A percentile compares a stretch with the other conserved stretches of the same genome.
These are phyloP conservation scores for Thielaviopsis populi DNA, from an alignment of 2,329 filamentous ascomycete genomes.

Conservation along the genomic window DNA sequence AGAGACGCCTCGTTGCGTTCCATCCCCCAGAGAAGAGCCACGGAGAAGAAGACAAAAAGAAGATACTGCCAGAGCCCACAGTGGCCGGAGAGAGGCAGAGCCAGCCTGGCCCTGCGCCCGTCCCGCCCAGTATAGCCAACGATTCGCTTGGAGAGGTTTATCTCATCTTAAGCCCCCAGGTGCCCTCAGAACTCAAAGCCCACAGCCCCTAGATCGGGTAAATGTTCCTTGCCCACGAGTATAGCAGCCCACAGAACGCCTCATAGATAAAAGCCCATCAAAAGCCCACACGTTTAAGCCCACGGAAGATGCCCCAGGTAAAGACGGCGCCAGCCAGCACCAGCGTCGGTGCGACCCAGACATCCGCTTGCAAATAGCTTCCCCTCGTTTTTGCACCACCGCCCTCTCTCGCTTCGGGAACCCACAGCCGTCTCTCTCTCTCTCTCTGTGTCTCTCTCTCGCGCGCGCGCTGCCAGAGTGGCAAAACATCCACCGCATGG, in stretches of 20 bases:
- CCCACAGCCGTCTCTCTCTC: background rate
- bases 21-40: background rate
- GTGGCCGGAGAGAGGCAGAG: background rate
- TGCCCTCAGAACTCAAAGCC: slow-evolving; percentile 18
- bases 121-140: slow-evolving; percentile 12
- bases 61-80: slow-evolving; percentile 11
- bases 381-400: background rate
- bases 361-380: background rate
- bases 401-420: background rate
- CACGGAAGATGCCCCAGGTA: slow-evolving; percentile 12
- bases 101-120: background rate
- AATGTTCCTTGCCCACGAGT: slow-evolving; percentile 18
- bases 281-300: slow-evolving; percentile 16
- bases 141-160: slow-evolving; percentile 16
- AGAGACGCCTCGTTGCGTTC: background rate
- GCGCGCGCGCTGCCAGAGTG: background rate
- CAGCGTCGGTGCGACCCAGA: background rate
- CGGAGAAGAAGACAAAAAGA: background rate
- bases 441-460: background rate
- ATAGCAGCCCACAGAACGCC: slow-evolving; percentile 17
- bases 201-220: slow-evolving; percentile 10
- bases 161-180: slow-evolving; percentile 17
- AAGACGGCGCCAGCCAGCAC: slow-evolving; percentile 1
- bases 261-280: slow-evolving; percentile 16
- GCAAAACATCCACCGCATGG: background rate